These are phyloP conservation scores for Aspergillus unguis DNA, from an alignment of 2,329 filamentous ascomycete species.

Conservation along the genomic window DNA sequence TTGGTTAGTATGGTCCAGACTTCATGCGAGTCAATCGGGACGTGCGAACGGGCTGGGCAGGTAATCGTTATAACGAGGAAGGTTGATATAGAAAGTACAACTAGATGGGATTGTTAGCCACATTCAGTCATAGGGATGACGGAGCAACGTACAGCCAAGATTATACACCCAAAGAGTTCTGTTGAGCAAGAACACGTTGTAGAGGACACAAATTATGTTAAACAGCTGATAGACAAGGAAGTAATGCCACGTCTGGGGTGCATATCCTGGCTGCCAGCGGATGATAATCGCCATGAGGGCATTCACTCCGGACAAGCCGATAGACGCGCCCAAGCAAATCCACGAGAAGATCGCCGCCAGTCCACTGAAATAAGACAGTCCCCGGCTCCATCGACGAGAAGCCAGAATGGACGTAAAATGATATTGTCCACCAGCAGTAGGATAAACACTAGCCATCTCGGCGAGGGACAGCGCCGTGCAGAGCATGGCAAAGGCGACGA, in stretches of 20 bases:
- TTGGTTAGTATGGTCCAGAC: constrained; percentile 21
- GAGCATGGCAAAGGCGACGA: constrained; percentile 20
- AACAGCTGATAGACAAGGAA: constrained; percentile 23
- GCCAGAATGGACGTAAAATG: constrained; percentile 6
- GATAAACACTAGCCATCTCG: constrained; percentile 3
- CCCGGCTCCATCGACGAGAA: constrained; percentile 23
- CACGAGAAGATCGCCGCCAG: constrained; percentile 22
- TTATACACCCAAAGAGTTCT: constrained; percentile 25
- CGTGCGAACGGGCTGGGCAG: constrained; percentile 19
- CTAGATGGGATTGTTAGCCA: constrained; percentile 7
- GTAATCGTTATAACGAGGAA: constrained; percentile 22
- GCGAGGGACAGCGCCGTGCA: constrained; percentile 5
- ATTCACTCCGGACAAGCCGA: constrained; percentile 17
- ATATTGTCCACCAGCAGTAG: constrained; percentile 5
- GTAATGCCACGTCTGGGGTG: constrained; percentile 20
- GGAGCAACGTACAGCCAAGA: constrained; percentile 16
- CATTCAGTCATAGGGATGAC: background rate
- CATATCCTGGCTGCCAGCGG: constrained; percentile 20
- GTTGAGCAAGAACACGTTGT: constrained; percentile 21
- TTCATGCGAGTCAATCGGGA: constrained; percentile 12
- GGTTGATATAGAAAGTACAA: constrained; percentile 20
- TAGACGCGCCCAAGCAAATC: constrained; percentile 22
- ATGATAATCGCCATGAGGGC: constrained; percentile 23
- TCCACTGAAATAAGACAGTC: constrained; percentile 22
- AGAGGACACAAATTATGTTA: constrained; percentile 16